Evolutionary conservation across 2,329 filamentous ascomycete genomes (phyloP), one percentile per base, ranked within the genome.

Genomic region (Setomelanomma holmii): DNA sequence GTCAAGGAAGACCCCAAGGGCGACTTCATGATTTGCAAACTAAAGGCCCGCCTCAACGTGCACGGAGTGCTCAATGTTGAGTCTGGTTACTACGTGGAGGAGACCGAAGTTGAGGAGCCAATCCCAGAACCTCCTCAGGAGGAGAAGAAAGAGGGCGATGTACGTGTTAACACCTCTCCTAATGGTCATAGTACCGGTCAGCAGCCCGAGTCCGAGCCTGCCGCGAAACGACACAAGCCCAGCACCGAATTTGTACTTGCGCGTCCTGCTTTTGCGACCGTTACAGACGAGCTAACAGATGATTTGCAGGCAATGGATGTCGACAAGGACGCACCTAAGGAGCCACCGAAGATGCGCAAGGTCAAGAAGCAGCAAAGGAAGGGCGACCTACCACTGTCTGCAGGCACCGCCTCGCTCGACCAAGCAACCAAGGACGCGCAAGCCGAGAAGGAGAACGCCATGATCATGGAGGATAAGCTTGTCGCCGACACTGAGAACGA

Each of bases 1-100:
- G 93, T 99, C 72, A 93, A 97, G 84, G 89, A 91, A 35, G 91
- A 96, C 72, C 85, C 88, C 63, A 93, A 95, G 75, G 91, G 96
- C 55, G 95, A 98, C 75, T 99, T 98, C 78, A 98, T 99, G 93
- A 96, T 98, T 71, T 99, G 95, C 89, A 99, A 99, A 83, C 88
- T 99, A 58, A 98, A 98, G 86, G 93, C 95, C 41, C 88, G 95
- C 60, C 86, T 99, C 50, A 99, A 99, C 80, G 86, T 98, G 60
- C 93, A 98, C 80, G 95, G 95, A 76, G 86, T 99, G 53, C 83
- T 99, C 63, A 98, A 98, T 74, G 89, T 99, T 33, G 95, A 99
- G 82, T 93, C 88, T 58, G 95, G 93, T 55, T 99, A 99, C 83
- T 98, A 91, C 70, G 95, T 99, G 47, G 95, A 99, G 81, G 95